Evolutionary conservation across 2,329 filamentous ascomycete species (phyloP), one percentile per base, ranked within the genome.

Genomic region (Beauveria varroae): DNA sequence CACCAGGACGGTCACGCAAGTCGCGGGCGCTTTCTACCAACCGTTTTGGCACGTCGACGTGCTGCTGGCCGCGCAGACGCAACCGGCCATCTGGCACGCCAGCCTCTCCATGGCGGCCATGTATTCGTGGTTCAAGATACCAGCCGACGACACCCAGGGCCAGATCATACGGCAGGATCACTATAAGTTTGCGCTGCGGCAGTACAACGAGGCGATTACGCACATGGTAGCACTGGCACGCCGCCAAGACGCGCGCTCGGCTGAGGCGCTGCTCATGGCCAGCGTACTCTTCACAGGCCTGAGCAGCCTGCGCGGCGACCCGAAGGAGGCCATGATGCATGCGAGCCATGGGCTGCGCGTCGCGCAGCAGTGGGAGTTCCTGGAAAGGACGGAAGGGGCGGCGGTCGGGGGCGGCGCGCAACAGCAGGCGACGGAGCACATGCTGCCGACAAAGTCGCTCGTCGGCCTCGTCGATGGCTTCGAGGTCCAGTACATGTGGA

Each of bases 1-100:
- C 54, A 62, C 60, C 24, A 37, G 26, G 46, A 62, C 60, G 8
- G 60, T 57, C 14, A 52, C 47, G n/a, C 53, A 55, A 14, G 60
- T 62, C 26, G 54, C 60, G 12, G 60, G 60, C 9, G 53, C 60
- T 5, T 62, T 62, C 22, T 56, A 62, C 16, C 60, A 57, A 12
- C 55, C 60, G 5, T 62, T 62, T n/a, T 62, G 60, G 60, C 54
- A 56, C 47, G 60, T 62, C 5, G 60, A 62, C 22, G 53, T 62
- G 10, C 47, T 62, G 7, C 24, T 51, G 10, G 60, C 60, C 20
- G 55, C 60, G n/a, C 60, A 62, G 46, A 46, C 55, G 20, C 54
- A 62, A 18, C 60, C 60, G 5, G 60, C 60, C 24, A 57, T 62
- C 18, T 62, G 60, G 60, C 60, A 62, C n/a, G 60, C 60, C 26